Percentiles rank a stretch among this genome's conserved stretches.
Evolutionary conservation across 2,329 filamentous ascomycete species (phyloP).

Genomic region (Nemania sp.): DNA sequence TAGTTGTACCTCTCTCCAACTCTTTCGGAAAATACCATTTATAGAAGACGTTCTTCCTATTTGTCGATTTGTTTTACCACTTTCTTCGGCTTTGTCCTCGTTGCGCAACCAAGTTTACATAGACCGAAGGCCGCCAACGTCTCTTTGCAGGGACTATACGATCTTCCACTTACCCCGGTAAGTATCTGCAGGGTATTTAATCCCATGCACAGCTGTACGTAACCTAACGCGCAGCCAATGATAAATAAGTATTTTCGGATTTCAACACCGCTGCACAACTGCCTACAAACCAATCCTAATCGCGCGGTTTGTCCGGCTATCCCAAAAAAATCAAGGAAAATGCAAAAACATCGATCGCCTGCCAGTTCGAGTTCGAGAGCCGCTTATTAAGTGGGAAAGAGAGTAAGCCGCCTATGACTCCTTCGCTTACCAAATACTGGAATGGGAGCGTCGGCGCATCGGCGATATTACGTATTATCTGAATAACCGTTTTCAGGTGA

Average conservation of each 20-base stretch:
- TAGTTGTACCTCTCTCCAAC: too few relatives aligned
- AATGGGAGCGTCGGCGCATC: neutral
- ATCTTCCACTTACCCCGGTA: too few relatives aligned
- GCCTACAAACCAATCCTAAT: neutral
- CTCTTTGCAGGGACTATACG: too few relatives aligned
- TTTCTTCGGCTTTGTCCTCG: too few relatives aligned
- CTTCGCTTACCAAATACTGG: conserved; percentile 12
- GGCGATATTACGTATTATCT: neutral
- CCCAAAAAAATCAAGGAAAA: neutral
- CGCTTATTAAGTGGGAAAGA: neutral
- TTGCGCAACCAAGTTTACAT: too few relatives aligned
- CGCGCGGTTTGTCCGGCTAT: neutral
- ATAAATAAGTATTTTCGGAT: neutral
- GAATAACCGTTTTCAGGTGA: neutral
- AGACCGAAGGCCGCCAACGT: too few relatives aligned
- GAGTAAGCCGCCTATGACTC: conserved; percentile 13
- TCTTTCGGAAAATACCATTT: too few relatives aligned
- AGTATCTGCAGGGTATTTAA: too few relatives aligned
- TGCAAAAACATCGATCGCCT: neutral
- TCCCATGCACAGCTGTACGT: too few relatives aligned
- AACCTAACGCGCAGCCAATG: neutral
- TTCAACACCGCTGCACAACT: neutral
- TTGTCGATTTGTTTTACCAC: too few relatives aligned
- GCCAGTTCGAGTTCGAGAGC: neutral
- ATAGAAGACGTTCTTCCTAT: too few relatives aligned